Evolutionary conservation across 163 green algal species (phyloP).

Genomic region (Chlorella variabilis): DNA sequence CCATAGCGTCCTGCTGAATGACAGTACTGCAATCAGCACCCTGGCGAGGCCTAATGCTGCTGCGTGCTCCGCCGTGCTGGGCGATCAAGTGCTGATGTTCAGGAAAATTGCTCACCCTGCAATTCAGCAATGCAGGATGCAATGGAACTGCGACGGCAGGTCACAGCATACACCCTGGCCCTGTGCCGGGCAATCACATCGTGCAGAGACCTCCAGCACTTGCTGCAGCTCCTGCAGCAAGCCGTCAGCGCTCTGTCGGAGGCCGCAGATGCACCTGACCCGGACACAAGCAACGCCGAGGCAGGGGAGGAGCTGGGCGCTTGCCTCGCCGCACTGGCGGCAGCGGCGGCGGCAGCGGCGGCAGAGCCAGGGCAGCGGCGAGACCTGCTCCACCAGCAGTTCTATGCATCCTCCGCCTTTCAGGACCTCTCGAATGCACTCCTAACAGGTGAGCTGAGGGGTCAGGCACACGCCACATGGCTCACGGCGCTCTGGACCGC

Average conservation of each 20-base stretch:
- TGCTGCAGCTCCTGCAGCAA: not conserved
- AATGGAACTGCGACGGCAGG: not conserved
- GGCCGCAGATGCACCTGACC: not conserved
- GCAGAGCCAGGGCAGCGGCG: not conserved
- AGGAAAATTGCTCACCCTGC: no score
- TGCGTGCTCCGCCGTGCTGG: not conserved
- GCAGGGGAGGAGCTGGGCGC: not conserved
- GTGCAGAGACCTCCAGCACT: not conserved
- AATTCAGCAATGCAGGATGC: slow-evolving; percentile 8
- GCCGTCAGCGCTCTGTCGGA: not conserved
- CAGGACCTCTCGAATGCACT: slow-evolving; percentile 19
- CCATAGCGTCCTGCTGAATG: no score
- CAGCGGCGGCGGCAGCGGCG: not conserved
- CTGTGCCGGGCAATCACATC: slow-evolving; percentile 20
- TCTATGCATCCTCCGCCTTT: slow-evolving; percentile 12
- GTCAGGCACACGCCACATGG: not conserved
- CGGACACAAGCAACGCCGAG: not conserved
- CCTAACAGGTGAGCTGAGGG: not conserved
- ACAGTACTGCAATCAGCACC: no score
- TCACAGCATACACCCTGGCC: not conserved
- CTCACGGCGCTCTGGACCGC: not conserved
- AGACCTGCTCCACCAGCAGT: not conserved
- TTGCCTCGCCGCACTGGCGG: not conserved
- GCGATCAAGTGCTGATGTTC: no score
- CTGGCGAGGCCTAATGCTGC: no score